phyloP scores from a whole-genome alignment of 805 yeast species.

The Wickerhamiella sorbophila region DNA sequence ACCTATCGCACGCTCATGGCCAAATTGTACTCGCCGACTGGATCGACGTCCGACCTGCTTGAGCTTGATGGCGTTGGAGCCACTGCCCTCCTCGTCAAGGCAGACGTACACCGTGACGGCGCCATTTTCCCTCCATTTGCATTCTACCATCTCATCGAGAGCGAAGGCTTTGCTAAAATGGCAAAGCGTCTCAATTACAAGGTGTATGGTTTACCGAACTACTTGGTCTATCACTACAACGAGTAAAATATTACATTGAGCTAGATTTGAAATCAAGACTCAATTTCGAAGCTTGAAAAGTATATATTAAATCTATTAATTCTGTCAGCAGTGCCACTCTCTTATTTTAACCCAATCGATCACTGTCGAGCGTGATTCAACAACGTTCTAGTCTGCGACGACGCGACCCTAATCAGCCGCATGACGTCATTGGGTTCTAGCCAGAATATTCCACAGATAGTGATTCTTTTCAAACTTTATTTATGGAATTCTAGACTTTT shows the following conservation, averaged over 20 bases:
- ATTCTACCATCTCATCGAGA: slow-evolving; percentile 89
- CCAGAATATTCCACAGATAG: too few relatives aligned
- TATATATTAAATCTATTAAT: too few relatives aligned
- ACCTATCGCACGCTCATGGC: slow-evolving; percentile 96
- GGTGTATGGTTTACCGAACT: slow-evolving; percentile 86
- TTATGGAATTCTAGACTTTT: too few relatives aligned
- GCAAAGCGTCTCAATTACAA: slow-evolving; percentile 87
- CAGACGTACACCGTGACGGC: slow-evolving; percentile 97
- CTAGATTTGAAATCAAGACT: neutral
- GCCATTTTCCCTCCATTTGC: slow-evolving; percentile 99
- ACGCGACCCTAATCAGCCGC: too few relatives aligned
- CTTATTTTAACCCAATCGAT: too few relatives aligned
- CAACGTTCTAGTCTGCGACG: too few relatives aligned
- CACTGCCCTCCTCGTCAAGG: slow-evolving; percentile 88
- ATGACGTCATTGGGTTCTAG: too few relatives aligned
- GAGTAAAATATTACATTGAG: slow-evolving; percentile 29
- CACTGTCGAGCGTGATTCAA: too few relatives aligned
- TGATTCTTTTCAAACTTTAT: too few relatives aligned
- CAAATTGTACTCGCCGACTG: slow-evolving; percentile 54
- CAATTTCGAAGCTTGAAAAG: neutral
- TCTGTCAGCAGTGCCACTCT: too few relatives aligned
- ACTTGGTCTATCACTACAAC: slow-evolving; percentile 80
- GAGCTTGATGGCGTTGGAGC: slow-evolving; percentile 96
- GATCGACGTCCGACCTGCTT: slow-evolving; percentile 56
- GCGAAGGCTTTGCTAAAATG: slow-evolving; percentile 96